Percentiles rank a stretch among this genome's conserved stretches.
phyloP scores from a whole-genome alignment of 2,329 filamentous ascomycete species.

The Neonectria hederae region DNA sequence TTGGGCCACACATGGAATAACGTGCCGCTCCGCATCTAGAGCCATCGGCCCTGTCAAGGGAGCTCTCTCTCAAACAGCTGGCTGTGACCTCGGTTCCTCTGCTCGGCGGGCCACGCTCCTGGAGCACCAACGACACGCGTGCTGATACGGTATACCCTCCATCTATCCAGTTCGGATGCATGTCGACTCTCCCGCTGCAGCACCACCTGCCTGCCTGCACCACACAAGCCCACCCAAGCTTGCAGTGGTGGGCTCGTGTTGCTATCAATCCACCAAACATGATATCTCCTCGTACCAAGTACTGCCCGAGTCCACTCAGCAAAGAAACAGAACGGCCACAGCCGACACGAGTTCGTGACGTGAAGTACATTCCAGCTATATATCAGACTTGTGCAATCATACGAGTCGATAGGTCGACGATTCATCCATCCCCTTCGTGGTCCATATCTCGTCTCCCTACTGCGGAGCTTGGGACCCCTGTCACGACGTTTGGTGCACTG shows the following conservation, averaged over 20 bases:
- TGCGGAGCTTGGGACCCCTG: conserved; percentile 12
- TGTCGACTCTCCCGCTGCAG: conserved; percentile 18
- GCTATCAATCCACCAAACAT: conserved; percentile 1
- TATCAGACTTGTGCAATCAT: conserved; percentile 14
- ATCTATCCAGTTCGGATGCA: conserved; percentile 13
- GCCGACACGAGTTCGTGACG: conserved; percentile 11
- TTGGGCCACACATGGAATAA: conserved; percentile 9
- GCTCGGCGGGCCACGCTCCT: not conserved
- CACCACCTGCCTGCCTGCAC: not conserved
- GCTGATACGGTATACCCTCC: not conserved
- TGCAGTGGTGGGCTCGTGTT: conserved; percentile 26
- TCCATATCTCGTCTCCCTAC: conserved; percentile 19
- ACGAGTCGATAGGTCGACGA: conserved; percentile 5
- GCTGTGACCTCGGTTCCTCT: not conserved
- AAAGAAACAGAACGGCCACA: not conserved
- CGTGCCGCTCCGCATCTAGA: conserved; percentile 13
- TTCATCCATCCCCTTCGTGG: conserved; percentile 4
- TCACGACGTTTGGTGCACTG: not conserved
- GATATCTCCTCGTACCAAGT: conserved; percentile 9
- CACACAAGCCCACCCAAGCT: conserved; percentile 6
- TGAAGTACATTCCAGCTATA: conserved; percentile 24
- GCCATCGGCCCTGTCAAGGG: conserved; percentile 5
- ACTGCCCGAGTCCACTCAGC: not conserved
- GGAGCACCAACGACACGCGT: conserved; percentile 1
- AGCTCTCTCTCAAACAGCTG: not conserved